Evolutionary conservation across 805 yeast genomes (phyloP), one percentile per base, ranked within the genome.

Genomic region (Vanderwaltozyma tropicalis): DNA sequence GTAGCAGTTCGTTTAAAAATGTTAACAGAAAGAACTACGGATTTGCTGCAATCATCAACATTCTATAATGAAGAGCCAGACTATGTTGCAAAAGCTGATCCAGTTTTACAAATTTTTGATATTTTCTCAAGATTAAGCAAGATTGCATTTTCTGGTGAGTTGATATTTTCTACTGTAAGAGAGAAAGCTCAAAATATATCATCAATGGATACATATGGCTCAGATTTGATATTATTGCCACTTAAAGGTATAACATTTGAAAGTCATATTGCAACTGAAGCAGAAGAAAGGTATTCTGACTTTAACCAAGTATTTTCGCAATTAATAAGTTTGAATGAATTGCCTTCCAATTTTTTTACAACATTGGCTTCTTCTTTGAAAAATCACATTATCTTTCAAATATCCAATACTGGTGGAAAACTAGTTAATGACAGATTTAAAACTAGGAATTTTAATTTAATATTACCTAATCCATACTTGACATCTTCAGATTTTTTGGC

Each of bases 101-200:
- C 59, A 2, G 43, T 55, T 22, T 29, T 63, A 13, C 62, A 60
- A 29, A 52, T 63, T n/a, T 48, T 62, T 31, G 53, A 54, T 31
- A 60, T 61, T 28, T 59, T 65, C 32, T 53, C 64, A 35, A 52
- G 60, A 19, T 47, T 62, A 32, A 58, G 62, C 46, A 54, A 59
- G 39, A 49, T 61, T 34, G 60, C 78, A 52, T 87, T 83, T 61
- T 79, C 85, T 47, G 95, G 89, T 55, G 94, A 86, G 31, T 55
- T 56, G 1, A 45, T 57, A 10, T 54, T 56, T 31, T 53, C 61
- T 2, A 50, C 61, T 4, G 38, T 49, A 9, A 44, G 52, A 27
- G 62, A 56, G 32, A 54, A 55, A 33, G 58, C 55, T 2, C 32
- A 43, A 1, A 52, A 52, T 36, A 45, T 57, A 11, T 31, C 35